Evolutionary conservation across 1,284 basidiomycete species (phyloP).

Genomic region (Leccinum proximum): DNA sequence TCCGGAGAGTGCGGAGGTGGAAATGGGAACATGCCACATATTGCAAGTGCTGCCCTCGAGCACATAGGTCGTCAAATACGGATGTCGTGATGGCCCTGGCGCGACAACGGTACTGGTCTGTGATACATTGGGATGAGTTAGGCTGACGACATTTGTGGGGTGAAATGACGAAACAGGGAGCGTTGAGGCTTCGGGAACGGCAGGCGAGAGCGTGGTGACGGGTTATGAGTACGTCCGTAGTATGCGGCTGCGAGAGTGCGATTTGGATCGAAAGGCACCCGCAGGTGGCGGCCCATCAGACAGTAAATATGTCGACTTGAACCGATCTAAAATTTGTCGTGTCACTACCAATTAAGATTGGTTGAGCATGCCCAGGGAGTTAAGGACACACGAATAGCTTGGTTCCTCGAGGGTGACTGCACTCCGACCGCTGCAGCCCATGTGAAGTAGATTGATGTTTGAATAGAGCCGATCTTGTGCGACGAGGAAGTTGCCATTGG

Average conservation of each 20-base stretch:
- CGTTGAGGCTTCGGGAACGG: conserved; percentile 20
- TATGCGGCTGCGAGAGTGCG: conserved; percentile 28
- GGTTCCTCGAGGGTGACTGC: conserved; percentile 75
- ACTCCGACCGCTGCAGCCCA: conserved; percentile 74
- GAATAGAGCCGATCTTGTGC: conserved; percentile 65
- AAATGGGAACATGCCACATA: conserved; percentile 62
- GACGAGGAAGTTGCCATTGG: conserved; percentile 61
- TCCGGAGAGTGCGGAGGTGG: conserved; percentile 19
- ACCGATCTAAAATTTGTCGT: conserved; percentile 66
- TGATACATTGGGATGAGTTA: not conserved
- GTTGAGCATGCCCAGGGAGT: conserved; percentile 8
- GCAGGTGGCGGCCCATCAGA: conserved; percentile 35
- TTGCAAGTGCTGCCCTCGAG: conserved; percentile 61
- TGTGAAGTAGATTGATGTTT: conserved; percentile 74
- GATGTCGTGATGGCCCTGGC: conserved; percentile 24
- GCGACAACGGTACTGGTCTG: conserved; percentile 9
- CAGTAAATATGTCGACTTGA: conserved; percentile 65
- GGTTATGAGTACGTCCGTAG: conserved; percentile 28
- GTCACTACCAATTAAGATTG: conserved; percentile 43
- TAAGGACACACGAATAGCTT: conserved; percentile 28
- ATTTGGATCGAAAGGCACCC: conserved; percentile 28
- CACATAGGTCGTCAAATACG: conserved; percentile 44
- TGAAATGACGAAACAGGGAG: not conserved
- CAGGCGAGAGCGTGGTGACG: conserved; percentile 25
- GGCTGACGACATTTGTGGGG: too few relatives aligned